These are phyloP conservation scores for Paraurostyla sp. DNA, from an alignment of 73 alveolate genomes.

Conservation along the genomic window DNA sequence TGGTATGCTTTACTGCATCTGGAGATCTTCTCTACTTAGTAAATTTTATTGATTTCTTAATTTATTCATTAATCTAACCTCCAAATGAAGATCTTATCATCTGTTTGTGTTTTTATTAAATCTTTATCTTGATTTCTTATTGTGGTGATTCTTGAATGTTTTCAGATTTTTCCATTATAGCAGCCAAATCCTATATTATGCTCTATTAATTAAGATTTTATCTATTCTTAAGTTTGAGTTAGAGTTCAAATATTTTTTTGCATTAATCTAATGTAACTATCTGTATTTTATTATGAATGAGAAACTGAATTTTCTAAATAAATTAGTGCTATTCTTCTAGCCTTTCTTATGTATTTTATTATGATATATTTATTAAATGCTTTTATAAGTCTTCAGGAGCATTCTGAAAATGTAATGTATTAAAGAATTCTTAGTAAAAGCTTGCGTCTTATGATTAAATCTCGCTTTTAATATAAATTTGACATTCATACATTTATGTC, in stretches of 20 bases:
- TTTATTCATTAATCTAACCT: too few species aligned
- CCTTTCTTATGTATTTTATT: not conserved
- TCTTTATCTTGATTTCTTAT: too few species aligned
- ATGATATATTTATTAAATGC: not conserved
- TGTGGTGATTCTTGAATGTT: too few species aligned
- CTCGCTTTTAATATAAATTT: not conserved
- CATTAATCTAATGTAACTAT: not conserved
- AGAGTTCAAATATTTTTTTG: not conserved
- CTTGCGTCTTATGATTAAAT: not conserved
- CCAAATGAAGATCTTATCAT: too few species aligned
- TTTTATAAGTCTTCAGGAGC: not conserved
- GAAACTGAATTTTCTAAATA: not conserved
- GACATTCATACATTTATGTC: not conserved
- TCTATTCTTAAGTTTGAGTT: not conserved
- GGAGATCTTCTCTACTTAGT: slow-evolving; percentile 7
- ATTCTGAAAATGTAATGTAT: not conserved
- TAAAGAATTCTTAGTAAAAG: not conserved
- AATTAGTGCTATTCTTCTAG: not conserved
- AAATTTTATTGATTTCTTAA: too few species aligned
- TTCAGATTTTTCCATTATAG: too few species aligned
- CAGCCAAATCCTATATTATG: not conserved
- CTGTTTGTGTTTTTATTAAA: too few species aligned
- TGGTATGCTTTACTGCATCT: not conserved
- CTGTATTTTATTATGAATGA: not conserved
- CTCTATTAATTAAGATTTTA: not conserved